Conservation (phyloP, 1,139 yeast species). For the Saccharomyces pastorianus region DNA sequence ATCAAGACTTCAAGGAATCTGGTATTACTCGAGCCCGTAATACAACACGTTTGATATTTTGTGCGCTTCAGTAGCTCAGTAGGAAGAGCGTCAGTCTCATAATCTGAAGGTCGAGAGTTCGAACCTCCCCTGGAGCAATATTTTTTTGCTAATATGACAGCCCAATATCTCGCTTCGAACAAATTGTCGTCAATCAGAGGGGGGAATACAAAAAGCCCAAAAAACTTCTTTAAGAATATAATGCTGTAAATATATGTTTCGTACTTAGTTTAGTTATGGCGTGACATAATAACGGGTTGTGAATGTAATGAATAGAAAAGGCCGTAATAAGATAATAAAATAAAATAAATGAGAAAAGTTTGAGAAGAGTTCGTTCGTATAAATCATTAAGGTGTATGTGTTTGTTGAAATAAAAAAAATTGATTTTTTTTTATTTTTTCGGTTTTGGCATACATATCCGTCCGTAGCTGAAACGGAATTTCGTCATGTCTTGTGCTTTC, state of each 20-base stretch:
- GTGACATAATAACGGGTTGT: neutral
- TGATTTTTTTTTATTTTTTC: neutral
- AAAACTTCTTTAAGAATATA: neutral
- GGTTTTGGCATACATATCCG: neutral
- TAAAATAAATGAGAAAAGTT: neutral
- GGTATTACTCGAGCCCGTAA: neutral
- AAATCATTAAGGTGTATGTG: neutral
- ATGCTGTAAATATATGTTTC: neutral
- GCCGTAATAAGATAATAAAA: neutral
- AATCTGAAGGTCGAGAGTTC: slow-evolving; percentile 45
- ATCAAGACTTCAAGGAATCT: too few relatives aligned
- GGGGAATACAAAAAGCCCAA: neutral
- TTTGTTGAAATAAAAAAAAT: neutral
- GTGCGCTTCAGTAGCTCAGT: slow-evolving; percentile 39
- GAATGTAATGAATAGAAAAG: neutral
- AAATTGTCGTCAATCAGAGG: neutral
- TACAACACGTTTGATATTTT: neutral
- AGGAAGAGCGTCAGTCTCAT: slow-evolving; percentile 45
- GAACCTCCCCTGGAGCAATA: slow-evolving; percentile 51
- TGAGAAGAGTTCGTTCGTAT: neutral
- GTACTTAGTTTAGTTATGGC: neutral
- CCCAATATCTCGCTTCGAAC: neutral
- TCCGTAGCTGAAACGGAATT: neutral
- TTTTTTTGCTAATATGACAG: slow-evolving; percentile 1
- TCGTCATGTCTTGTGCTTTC: neutral